Base-by-base conservation (phyloP, 202 grass and related monocot genomes). In the Alloteropsis angusta region DNA sequence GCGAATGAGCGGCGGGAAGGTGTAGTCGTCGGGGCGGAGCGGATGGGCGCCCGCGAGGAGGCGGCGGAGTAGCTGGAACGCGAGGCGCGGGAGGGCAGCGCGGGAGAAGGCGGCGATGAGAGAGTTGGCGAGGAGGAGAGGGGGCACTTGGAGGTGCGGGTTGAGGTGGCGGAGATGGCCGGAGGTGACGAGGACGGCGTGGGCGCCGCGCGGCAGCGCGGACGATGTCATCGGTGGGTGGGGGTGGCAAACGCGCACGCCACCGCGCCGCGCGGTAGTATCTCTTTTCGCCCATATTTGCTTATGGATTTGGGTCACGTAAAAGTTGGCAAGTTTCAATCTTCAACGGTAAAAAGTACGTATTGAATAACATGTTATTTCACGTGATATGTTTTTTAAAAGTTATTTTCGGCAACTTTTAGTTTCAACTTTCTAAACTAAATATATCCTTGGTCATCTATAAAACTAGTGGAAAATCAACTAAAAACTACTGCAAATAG, bases 1-100 rank as follows among this genome's bases (percentile, higher is more conserved):
- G 23, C 88, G 87, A 74, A 93, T 22, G 77, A 88, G 82, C 81
- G 85, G 67, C 4, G 90, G 81, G 44, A 89, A 68, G 69, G 90
- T 93, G 68, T 89, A 93, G 73, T 17, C 70, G 58, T 93, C 87
- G 45, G 87, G 84, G 64, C 87, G 84, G 52, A 64, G 62, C 47
- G 68, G 52, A 58, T 53, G 39, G 35, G 75, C 64, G 76, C 86
- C 55, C 15, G 39, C 43, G 32, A 86, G 84, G 74, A 88, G 64
- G 78, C 79, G 77, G 55, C 80, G 81, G 57, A 83, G 81, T 36
- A 89, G 79, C 74, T 77, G 62, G 84, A 82, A 12, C 35, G 72
- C 77, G 57, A 83, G 77, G 78, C 73, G 59, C 3, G 90, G 74
- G 48, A 72, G 48, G 17, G 87, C 43, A 7, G 84, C 81, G 25